Percentiles rank a stretch among this genome's conserved stretches.
Conservation (phyloP, 352 stramenopile species). For the Pythium myriotylum region DNA sequence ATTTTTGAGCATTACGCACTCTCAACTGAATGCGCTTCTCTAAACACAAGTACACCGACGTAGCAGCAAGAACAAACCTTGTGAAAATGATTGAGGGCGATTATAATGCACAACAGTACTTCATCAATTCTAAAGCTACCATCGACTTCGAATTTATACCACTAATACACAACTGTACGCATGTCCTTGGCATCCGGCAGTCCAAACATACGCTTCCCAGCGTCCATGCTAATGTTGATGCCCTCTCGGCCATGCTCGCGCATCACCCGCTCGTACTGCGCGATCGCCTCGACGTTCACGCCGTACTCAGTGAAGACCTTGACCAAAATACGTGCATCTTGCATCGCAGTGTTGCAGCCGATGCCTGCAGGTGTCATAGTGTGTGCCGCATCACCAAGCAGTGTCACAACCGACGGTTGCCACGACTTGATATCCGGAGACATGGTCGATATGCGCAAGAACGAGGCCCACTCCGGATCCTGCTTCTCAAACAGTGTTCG, state of each 20-base stretch:
- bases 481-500: slow-evolving; percentile 51
- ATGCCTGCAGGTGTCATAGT: slow-evolving; percentile 68
- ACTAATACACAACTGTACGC: slow-evolving; percentile 5
- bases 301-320: slow-evolving; percentile 46
- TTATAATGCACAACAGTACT: too few species aligned
- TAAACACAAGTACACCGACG: too few species aligned
- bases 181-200: slow-evolving; percentile 8
- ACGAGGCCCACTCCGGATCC: slow-evolving; percentile 52
- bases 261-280: slow-evolving; percentile 42
- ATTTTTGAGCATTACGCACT: too few species aligned
- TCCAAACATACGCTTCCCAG: slow-evolving; percentile 8
- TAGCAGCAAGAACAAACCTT: too few species aligned
- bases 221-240: slow-evolving; percentile 9
- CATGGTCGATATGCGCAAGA: slow-evolving; percentile 66
- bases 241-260: slow-evolving; percentile 5
- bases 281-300: slow-evolving; percentile 55
- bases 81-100: too few species aligned
- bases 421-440: slow-evolving; percentile 54
- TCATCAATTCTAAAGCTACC: too few species aligned
- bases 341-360: slow-evolving; percentile 61
- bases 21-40: too few species aligned
- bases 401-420: slow-evolving; percentile 48
- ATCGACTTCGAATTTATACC: too few species aligned
- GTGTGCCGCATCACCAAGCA: slow-evolving; percentile 65
- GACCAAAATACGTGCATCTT: slow-evolving; percentile 45